phyloP scores from a whole-genome alignment of 2,329 filamentous ascomycete species.

The Gremmenia infestans region DNA sequence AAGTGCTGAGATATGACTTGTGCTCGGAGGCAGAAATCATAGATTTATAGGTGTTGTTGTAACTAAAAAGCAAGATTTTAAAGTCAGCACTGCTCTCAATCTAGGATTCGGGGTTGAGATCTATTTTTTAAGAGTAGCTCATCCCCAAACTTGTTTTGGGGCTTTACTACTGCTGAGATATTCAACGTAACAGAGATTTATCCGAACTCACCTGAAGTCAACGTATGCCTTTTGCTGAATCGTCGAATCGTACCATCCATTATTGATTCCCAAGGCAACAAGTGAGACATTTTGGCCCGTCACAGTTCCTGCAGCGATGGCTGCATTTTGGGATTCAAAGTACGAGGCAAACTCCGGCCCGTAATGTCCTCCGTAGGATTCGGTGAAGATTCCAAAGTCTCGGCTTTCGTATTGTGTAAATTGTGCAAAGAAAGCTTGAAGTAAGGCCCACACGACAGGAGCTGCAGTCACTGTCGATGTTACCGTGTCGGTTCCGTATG shows the following conservation, averaged over 20 bases:
- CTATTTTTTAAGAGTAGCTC: too few species aligned
- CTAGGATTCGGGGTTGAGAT: too few species aligned
- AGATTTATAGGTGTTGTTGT: slow-evolving; percentile 31
- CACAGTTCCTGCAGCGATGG: slow-evolving; percentile 38
- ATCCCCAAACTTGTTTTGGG: too few species aligned
- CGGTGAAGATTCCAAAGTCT: slow-evolving; percentile 47
- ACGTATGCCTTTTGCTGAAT: slow-evolving; percentile 40
- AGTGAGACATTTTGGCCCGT: slow-evolving; percentile 27
- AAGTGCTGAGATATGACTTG: not conserved
- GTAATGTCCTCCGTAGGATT: slow-evolving; percentile 50
- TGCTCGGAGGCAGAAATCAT: slow-evolving; percentile 31
- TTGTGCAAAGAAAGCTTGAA: slow-evolving; percentile 54
- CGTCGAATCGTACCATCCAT: slow-evolving; percentile 44
- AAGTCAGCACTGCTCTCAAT: too few species aligned
- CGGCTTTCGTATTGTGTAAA: slow-evolving; percentile 57
- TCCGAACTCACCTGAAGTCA: not conserved
- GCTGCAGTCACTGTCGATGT: slow-evolving; percentile 40
- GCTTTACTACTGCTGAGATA: too few species aligned
- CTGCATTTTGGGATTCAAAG: slow-evolving; percentile 49
- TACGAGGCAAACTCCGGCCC: slow-evolving; percentile 50
- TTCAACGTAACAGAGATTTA: too few species aligned
- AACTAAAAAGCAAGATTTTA: not conserved
- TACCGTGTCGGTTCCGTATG: slow-evolving; percentile 38
- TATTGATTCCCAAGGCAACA: slow-evolving; percentile 29
- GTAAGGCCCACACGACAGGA: slow-evolving; percentile 45